Evolutionary conservation across 148 eudicot species (phyloP), one percentile per base, ranked within the genome.

Genomic region (Nepenthes gracilis): DNA sequence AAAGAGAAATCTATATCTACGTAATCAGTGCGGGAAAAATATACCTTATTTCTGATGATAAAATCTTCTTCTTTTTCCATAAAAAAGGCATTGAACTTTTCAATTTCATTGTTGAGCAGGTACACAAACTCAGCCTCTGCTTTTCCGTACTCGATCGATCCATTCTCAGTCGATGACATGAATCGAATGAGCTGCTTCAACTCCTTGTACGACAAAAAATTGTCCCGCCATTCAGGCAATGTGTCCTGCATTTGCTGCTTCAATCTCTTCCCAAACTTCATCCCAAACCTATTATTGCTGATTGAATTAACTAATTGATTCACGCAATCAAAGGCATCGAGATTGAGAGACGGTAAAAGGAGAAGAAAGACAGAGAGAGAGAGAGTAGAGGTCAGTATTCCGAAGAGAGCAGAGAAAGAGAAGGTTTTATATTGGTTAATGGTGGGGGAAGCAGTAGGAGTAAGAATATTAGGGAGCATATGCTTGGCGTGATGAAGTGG

Each of bases 221-320:
- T 83, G 65, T 87, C 89, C 6, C 84, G 73, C 97, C 97, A 90
- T 7, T 64, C 88, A 0, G 95, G 95, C 55, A 87, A 55, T 5
- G 83, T 90, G 64, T 90, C 89, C 43, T 79, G 78, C 54, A 87
- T 80, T 35, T 90, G 97, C 49, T 81, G 83, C 68, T 87, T 85
- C 72, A 90, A 59, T 52, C 95, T 75, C 74, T 90, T 90, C 36
- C 97, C 97, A 50, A 90, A 90, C 70, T 90, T 90, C 97, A 90
- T 81, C 12, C 5, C 38, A 33, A 23, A 23, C 23, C 23, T 23
- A 23, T 23, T 23, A 23, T 23, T 23, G 23, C 23, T 23, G 23
- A 23, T 23, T 23, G 23, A 23, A 23, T 23, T 23, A 23, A 23
- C 23, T 23, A 23, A 23, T 23, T 23, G 23, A 23, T 23, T 23